Conservation (phyloP, 495 filamentous ascomycete genomes). For the Penicillium crystallinum region DNA sequence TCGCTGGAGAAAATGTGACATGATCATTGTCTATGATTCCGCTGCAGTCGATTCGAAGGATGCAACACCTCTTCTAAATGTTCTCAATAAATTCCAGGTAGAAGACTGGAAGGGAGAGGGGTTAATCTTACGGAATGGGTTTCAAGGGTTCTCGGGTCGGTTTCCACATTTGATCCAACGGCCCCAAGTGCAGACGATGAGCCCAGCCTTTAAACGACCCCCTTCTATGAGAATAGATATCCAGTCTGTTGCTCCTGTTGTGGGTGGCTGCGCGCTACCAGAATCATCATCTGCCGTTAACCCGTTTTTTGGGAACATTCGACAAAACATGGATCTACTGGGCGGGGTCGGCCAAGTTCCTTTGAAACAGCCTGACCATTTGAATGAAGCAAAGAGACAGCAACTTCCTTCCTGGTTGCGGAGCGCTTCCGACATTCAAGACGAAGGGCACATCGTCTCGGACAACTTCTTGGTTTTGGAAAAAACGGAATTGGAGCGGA, state of each 20-base stretch:
- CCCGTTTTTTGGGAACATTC: conserved; percentile 93
- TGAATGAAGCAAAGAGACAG: conserved; percentile 40
- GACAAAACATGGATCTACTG: conserved; percentile 94
- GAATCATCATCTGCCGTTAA: conserved; percentile 61
- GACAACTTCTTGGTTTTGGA: conserved; percentile 82
- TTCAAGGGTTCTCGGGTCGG: conserved; percentile 42
- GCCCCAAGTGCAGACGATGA: conserved; percentile 17
- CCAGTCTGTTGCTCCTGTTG: conserved; percentile 64
- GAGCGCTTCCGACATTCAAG: conserved; percentile 54
- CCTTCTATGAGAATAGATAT: conserved; percentile 45
- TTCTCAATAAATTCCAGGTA: conserved; percentile 82
- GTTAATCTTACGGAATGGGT: conserved; percentile 63
- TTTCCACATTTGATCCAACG: conserved; percentile 44
- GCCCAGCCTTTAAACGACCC: conserved; percentile 34
- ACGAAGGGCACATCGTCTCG: conserved; percentile 75
- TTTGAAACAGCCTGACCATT: conserved; percentile 58
- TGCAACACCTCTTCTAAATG: conserved; percentile 69
- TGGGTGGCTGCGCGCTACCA: conserved; percentile 83
- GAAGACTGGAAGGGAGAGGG: conserved; percentile 76
- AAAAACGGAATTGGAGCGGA: conserved; percentile 76
- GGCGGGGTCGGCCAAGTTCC: conserved; percentile 90
- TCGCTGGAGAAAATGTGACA: conserved; percentile 64
- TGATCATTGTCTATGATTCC: conserved; percentile 84
- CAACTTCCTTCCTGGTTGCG: conserved; percentile 72
- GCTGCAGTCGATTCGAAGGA: conserved; percentile 72